phyloP scores from a whole-genome alignment of 495 filamentous ascomycete species.

The Jackrogersella multiformis region DNA sequence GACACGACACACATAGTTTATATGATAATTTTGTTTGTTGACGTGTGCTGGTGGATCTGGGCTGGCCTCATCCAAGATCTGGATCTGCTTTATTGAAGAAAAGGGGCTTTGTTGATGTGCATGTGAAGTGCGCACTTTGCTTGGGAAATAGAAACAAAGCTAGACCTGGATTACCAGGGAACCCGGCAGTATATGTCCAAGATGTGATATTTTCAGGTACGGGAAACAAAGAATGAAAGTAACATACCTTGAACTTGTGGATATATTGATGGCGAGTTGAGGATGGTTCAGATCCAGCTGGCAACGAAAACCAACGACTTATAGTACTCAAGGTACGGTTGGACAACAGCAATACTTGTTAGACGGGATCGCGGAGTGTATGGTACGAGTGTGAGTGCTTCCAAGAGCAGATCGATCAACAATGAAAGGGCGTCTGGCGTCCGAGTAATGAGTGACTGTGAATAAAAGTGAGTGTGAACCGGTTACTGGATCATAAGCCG shows the following conservation, averaged over 20 bases:
- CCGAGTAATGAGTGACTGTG: conserved; percentile 49
- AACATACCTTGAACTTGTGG: conserved; percentile 24
- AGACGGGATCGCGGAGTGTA: conserved; percentile 14
- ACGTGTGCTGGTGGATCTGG: not conserved
- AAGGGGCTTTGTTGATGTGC: conserved; percentile 27
- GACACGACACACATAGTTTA: conserved; percentile 16
- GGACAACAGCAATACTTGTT: conserved; percentile 44
- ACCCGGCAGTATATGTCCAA: not conserved
- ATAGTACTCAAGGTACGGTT: conserved; percentile 34
- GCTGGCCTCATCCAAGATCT: not conserved
- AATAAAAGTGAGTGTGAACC: conserved; percentile 35
- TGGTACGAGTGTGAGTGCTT: conserved; percentile 32
- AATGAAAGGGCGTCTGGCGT: conserved; percentile 44
- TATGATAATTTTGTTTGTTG: conserved; percentile 12
- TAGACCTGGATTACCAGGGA: too few species aligned
- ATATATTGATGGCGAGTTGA: not conserved
- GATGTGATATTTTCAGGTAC: too few species aligned
- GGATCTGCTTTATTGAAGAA: conserved; percentile 16
- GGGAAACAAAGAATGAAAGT: conserved; percentile 1
- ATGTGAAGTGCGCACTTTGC: conserved; percentile 11
- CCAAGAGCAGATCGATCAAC: conserved; percentile 40
- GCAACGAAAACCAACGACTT: conserved; percentile 31
- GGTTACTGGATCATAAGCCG: conserved; percentile 40
- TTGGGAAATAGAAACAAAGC: conserved; percentile 14
- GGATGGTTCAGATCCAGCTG: conserved; percentile 50